Percentiles rank a stretch among this genome's conserved stretches.
These are phyloP conservation scores for Penicillium decumbens DNA, from an alignment of 2,329 filamentous ascomycete genomes.

Conservation along the genomic window DNA sequence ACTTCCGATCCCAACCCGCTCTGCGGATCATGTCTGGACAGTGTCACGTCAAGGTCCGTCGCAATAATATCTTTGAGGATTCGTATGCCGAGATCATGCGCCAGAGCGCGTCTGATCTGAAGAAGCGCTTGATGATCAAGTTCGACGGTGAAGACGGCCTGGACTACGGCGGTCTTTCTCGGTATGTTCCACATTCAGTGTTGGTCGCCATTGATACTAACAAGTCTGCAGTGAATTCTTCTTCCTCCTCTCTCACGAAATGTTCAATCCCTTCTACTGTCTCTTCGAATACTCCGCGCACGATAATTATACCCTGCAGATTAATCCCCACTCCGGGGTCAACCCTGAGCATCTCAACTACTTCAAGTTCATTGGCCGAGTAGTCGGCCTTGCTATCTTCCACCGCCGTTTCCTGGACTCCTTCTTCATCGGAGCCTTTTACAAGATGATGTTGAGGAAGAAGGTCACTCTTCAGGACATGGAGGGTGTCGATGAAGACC, in stretches of 20 bases:
- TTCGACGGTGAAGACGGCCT: slow-evolving; percentile 97
- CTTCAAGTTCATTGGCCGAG: slow-evolving; percentile 98
- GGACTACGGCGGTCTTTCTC: slow-evolving; percentile 93
- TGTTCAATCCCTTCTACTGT: slow-evolving; percentile 99
- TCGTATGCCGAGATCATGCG: slow-evolving; percentile 98
- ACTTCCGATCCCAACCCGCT: slow-evolving; percentile 96
- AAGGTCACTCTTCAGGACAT: slow-evolving; percentile 88
- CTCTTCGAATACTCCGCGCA: slow-evolving; percentile 99
- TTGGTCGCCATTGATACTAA: slow-evolving; percentile 24
- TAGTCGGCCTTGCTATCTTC: slow-evolving; percentile 96
- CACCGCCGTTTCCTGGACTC: slow-evolving; percentile 95
- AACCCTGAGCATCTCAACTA: slow-evolving; percentile 99
- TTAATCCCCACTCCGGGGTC: slow-evolving; percentile 98
- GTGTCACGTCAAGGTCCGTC: slow-evolving; percentile 94
- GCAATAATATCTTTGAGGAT: slow-evolving; percentile 97
- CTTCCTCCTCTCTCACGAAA: slow-evolving; percentile 97
- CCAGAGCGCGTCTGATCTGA: slow-evolving; percentile 89
- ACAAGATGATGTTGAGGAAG: slow-evolving; percentile 98
- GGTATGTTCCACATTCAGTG: slow-evolving; percentile 42
- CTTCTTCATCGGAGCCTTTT: slow-evolving; percentile 97
- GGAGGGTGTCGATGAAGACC: slow-evolving; percentile 98
- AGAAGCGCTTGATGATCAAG: slow-evolving; percentile 99
- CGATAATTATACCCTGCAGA: slow-evolving; percentile 99
- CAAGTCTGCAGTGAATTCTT: slow-evolving; percentile 74
- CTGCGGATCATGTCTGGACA: slow-evolving; percentile 93